Percentiles rank a stretch among this genome's conserved stretches.
Evolutionary conservation across 805 yeast genomes (phyloP).

Genomic region (Candida corydali): DNA sequence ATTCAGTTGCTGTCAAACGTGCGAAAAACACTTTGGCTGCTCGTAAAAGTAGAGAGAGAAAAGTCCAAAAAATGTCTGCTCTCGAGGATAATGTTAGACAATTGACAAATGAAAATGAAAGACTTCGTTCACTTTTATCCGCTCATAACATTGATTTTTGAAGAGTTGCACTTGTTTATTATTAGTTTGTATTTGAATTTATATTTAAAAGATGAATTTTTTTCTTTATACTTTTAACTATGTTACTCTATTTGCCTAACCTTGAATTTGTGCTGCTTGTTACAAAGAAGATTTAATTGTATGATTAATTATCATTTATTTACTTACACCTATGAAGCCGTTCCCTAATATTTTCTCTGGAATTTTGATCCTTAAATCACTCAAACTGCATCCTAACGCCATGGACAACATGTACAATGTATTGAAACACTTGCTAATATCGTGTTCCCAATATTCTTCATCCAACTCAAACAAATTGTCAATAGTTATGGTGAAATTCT

Average conservation of each 20-base stretch:
- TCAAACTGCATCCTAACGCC: not conserved
- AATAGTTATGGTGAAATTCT: not conserved
- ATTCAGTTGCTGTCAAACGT: constrained; percentile 76
- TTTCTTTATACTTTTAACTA: too few relatives aligned
- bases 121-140: constrained; percentile 50
- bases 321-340: too few relatives aligned
- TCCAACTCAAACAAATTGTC: not conserved
- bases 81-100: constrained; percentile 74
- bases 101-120: constrained; percentile 59
- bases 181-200: not conserved
- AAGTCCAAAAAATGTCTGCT: constrained; percentile 81
- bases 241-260: not conserved
- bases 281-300: too few relatives aligned
- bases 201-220: not conserved
- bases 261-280: not conserved
- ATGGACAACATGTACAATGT: not conserved
- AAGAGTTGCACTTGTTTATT: not conserved
- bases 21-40: constrained; percentile 99
- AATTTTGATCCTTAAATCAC: not conserved
- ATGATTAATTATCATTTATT: too few relatives aligned
- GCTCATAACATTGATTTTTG: constrained; percentile 16
- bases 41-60: constrained; percentile 89
- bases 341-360: too few relatives aligned
- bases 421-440: not conserved
- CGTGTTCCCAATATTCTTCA: not conserved